Base-by-base conservation (phyloP, 2,329 filamentous ascomycete species). In the Fusarium sterilihyphosum region DNA sequence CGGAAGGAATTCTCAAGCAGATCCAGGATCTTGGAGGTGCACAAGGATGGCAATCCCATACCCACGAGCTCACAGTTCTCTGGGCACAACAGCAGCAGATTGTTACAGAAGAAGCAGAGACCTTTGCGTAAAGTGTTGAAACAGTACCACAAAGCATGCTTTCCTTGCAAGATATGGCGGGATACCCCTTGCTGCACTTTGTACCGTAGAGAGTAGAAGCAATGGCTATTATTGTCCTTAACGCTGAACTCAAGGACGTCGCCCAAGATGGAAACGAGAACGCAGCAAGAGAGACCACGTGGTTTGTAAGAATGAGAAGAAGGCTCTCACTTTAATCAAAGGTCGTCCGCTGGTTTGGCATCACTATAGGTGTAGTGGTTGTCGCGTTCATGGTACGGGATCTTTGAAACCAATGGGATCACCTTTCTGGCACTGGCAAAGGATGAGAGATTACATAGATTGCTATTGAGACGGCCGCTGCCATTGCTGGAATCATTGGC, bases 191-290 rank as follows among this genome's bases (percentile, higher is more conserved):
- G n/a, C n/a, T n/a, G n/a, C n/a, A n/a, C n/a, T n/a, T n/a, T n/a
- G n/a, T n/a, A n/a, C n/a, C n/a, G n/a, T n/a, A n/a, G n/a, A n/a
- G n/a, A n/a, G n/a, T n/a, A n/a, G n/a, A n/a, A n/a, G n/a, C n/a
- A n/a, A n/a, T n/a, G n/a, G n/a, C n/a, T n/a, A n/a, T n/a, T n/a
- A n/a, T n/a, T n/a, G n/a, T n/a, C n/a, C n/a, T n/a, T n/a, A n/a
- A n/a, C n/a, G n/a, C n/a, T n/a, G n/a, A n/a, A n/a, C 0, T 26
- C 11, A 11, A 26, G n/a, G 10, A 46, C 5, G 0, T 18, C 7
- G 11, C n/a, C 7, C 18, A 26, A 11, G n/a, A 13, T 3, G 11
- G 7, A 24, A 26, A 26, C 3, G 11, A 8, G 24, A 46, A 26
- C 8, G 11, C 24, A 20, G 6, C 24, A 13, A 46, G 24, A 26